Conservation (phyloP, 208 protist species). For the Wallacemonas sp. region DNA sequence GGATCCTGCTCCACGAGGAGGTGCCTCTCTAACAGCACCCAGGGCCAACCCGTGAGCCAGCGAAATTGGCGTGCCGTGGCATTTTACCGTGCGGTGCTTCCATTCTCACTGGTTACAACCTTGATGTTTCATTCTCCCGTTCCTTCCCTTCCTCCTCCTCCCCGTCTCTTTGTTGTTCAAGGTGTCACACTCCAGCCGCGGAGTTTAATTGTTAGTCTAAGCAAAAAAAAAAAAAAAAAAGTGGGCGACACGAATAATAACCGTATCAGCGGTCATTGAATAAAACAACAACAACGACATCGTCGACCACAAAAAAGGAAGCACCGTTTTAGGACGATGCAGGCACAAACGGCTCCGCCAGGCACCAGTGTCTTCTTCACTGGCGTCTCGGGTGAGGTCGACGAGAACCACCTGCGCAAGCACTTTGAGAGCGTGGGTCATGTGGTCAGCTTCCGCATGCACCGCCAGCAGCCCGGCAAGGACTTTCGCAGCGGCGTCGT, state of each 20-base stretch:
- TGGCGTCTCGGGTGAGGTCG: slow-evolving; percentile 73
- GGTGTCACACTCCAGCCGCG: no score
- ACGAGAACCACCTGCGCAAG: slow-evolving; percentile 56
- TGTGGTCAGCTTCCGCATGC: slow-evolving; percentile 70
- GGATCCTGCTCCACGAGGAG: no score
- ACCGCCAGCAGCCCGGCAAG: slow-evolving; percentile 58
- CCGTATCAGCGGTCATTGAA: no score
- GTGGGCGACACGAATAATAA: background rate
- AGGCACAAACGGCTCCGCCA: background rate
- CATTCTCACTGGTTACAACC: background rate
- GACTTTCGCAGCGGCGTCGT: slow-evolving; percentile 80
- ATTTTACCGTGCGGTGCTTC: no score
- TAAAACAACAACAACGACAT: no score
- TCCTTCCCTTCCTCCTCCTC: background rate
- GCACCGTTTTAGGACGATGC: background rate
- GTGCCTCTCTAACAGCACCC: no score
- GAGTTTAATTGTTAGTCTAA: no score
- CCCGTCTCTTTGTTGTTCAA: background rate
- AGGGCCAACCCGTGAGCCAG: no score
- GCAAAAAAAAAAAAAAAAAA: no score
- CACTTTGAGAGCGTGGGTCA: slow-evolving; percentile 88
- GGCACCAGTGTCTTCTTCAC: slow-evolving; percentile 74
- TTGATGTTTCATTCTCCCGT: background rate
- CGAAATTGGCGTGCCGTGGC: no score
- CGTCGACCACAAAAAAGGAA: no score